Percentiles rank a stretch among this genome's conserved stretches.
Evolutionary conservation across 2,329 filamentous ascomycete species (phyloP).

Genomic region (Clathrospora elynae): DNA sequence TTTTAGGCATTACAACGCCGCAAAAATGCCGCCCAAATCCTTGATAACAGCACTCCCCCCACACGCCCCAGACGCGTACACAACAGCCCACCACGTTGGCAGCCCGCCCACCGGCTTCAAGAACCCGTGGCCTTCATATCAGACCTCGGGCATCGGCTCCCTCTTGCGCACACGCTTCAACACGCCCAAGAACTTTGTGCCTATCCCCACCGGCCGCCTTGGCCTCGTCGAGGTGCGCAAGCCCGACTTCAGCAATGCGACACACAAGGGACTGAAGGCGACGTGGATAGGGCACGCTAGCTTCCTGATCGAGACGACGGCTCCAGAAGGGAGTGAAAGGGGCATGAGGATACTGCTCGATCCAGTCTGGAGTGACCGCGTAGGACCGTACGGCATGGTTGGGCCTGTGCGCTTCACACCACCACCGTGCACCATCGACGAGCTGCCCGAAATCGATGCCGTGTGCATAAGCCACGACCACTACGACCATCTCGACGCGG

Average conservation of each 20-base stretch:
- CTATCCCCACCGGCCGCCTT: slow-evolving; percentile 50
- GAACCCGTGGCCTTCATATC: slow-evolving; percentile 58
- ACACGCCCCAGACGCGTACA: slow-evolving; percentile 27
- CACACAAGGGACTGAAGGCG: slow-evolving; percentile 47
- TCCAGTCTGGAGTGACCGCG: slow-evolving; percentile 59
- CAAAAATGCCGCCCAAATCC: slow-evolving; percentile 25
- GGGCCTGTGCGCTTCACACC: slow-evolving; percentile 60
- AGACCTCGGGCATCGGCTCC: slow-evolving; percentile 27
- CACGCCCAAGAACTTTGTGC: slow-evolving; percentile 52
- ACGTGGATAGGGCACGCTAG: slow-evolving; percentile 60
- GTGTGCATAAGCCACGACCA: slow-evolving; percentile 62
- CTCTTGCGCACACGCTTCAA: slow-evolving; percentile 47
- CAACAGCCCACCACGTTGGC: slow-evolving; percentile 51
- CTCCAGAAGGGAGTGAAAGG: slow-evolving; percentile 33
- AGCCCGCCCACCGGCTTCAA: slow-evolving; percentile 53
- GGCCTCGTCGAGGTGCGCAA: slow-evolving; percentile 52
- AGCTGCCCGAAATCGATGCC: slow-evolving; percentile 58
- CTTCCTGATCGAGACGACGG: slow-evolving; percentile 54
- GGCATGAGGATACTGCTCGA: slow-evolving; percentile 58
- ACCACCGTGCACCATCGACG: slow-evolving; percentile 56
- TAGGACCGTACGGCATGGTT: slow-evolving; percentile 53
- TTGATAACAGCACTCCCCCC: slow-evolving; percentile 20
- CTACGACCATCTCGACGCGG: slow-evolving; percentile 60
- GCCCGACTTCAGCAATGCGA: slow-evolving; percentile 47
- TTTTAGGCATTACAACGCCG: slow-evolving; percentile 17